Conservation (phyloP, 768 basidiomycete species). For the Mycena rosella region DNA sequence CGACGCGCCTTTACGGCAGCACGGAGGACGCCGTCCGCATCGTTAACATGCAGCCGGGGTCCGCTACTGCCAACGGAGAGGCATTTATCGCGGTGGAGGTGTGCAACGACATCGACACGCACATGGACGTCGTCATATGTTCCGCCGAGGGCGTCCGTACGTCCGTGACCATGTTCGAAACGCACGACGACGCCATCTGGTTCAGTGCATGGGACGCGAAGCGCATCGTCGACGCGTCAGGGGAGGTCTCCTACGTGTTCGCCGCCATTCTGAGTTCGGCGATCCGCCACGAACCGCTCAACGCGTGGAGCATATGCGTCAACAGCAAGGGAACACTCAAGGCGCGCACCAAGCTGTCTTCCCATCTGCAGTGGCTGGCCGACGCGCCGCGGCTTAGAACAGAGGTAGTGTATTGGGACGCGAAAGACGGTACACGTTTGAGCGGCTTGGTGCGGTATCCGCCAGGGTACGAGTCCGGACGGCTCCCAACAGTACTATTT, state of each 20-base stretch:
- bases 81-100: constrained; percentile 50
- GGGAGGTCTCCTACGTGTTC: constrained; percentile 42
- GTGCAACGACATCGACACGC: constrained; percentile 56
- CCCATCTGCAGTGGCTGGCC: constrained; percentile 49
- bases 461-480: constrained; percentile 39
- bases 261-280: constrained; percentile 51
- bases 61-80: constrained; percentile 17
- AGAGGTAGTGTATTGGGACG: constrained; percentile 47
- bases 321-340: constrained; percentile 29
- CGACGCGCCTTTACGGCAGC: constrained; percentile 44
- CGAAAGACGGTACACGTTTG: constrained; percentile 45
- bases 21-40: constrained; percentile 50
- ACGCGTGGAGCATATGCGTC: constrained; percentile 50
- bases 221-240: constrained; percentile 39
- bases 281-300: constrained; percentile 48
- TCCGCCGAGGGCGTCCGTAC: constrained; percentile 30
- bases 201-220: constrained; percentile 53
- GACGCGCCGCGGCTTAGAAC: constrained; percentile 43
- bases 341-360: constrained; percentile 44
- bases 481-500: constrained; percentile 47
- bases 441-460: constrained; percentile 51
- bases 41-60: constrained; percentile 47
- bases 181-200: constrained; percentile 50
- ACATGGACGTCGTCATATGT: constrained; percentile 50
- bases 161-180: constrained; percentile 45